Conservation (phyloP, 2,329 filamentous ascomycete species). For the Neoscytalidium dimidiatum region DNA sequence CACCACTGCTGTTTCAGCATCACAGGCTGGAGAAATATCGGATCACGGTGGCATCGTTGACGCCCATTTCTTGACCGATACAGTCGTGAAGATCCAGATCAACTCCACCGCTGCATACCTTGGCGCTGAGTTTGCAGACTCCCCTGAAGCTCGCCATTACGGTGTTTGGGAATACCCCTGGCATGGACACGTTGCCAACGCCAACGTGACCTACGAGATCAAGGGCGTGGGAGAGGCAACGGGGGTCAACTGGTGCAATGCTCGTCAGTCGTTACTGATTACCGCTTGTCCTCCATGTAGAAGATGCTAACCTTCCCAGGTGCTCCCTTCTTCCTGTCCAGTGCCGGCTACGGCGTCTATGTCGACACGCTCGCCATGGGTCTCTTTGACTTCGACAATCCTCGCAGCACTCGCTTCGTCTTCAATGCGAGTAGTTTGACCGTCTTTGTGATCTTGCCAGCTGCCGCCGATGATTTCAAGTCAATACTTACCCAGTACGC, state of each 20-base stretch:
- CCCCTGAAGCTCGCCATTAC: conserved; percentile 23
- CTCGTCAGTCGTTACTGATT: conserved; percentile 20
- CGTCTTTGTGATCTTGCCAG: conserved; percentile 35
- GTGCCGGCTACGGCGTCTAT: conserved; percentile 37
- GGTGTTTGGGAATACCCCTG: conserved; percentile 35
- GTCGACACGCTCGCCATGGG: conserved; percentile 35
- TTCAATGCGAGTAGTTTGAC: conserved; percentile 33
- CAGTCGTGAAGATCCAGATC: conserved; percentile 28
- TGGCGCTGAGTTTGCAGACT: conserved; percentile 26
- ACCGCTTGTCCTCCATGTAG: no score
- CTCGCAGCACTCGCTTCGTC: conserved; percentile 30
- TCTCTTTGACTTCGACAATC: conserved; percentile 31
- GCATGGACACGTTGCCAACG: conserved; percentile 26
- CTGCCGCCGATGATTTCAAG: conserved; percentile 23
- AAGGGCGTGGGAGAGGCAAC: conserved; percentile 32
- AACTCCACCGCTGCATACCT: conserved; percentile 26
- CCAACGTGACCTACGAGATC: conserved; percentile 28
- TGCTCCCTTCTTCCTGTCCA: conserved; percentile 37
- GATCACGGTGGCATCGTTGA: conserved; percentile 22
- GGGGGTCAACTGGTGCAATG: conserved; percentile 39
- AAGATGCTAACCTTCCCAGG: not conserved
- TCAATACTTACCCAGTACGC: conserved; percentile 32
- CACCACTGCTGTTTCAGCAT: conserved; percentile 10
- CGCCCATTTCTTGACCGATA: conserved; percentile 24
- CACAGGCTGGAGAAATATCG: conserved; percentile 18